Evolutionary conservation across 768 basidiomycete genomes (phyloP), one percentile per base, ranked within the genome.

Genomic region (Auriscalpium microsporum): DNA sequence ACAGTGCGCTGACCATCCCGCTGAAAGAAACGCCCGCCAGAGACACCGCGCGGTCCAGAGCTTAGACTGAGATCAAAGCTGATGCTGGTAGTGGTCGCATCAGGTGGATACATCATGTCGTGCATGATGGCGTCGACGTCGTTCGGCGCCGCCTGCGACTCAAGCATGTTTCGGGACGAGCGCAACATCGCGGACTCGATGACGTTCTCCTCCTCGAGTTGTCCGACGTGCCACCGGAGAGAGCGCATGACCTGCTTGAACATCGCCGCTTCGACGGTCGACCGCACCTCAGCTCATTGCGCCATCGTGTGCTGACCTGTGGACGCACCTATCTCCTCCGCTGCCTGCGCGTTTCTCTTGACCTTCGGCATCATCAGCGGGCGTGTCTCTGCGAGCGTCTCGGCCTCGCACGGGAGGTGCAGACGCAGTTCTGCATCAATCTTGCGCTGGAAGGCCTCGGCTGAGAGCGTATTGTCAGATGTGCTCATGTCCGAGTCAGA

Each of bases 181-280:
- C 67, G 68, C 48, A 69, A 67, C 37, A 73, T 62, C 40, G 67
- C 67, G 37, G 71, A 71, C 53, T 75, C 76, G 51, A 78, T 69
- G 38, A 68, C 63, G 45, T 75, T 74, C 54, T 79, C 71, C 48
- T 77, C 74, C 50, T 78, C 74, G 16, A 78, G 60, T 28, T 69
- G 61, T 44, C 66, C 68, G 21, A 78, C 67, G n/a, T 68, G 68
- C 38, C 60, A 59, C 13, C 71, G 70, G 44, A 78, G 68, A 14
- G 68, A 68, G 11, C 56, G 56, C 65, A 79, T 63, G 45, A 79
- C 73, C 17, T 63, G 58, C 21, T 69, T 65, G 52, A 66, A 66
- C 51, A 75, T 60, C 53, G 53, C 76, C 78, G 54, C 17, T 28
- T 54, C 28, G 11, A 3, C n/a, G 35, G 11, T 21, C 23, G 8